Percentiles rank a stretch among this genome's conserved stretches.
Evolutionary conservation across 1,284 basidiomycete genomes (phyloP).

Genomic region (Cryptococcus sp.): DNA sequence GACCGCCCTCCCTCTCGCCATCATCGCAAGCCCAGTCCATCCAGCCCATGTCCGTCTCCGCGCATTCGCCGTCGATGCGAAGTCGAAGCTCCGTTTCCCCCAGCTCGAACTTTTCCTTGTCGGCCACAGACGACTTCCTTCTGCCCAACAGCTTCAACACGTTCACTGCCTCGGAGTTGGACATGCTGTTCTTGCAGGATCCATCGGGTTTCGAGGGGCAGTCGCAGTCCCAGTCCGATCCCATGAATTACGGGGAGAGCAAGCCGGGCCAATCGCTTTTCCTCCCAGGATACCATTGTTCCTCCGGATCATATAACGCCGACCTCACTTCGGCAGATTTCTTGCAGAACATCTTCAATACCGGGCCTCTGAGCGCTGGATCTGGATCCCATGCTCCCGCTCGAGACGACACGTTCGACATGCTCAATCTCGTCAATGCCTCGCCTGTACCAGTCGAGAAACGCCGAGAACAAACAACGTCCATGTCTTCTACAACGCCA

Average conservation of each 20-base stretch:
- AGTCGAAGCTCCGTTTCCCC: constrained; percentile 38
- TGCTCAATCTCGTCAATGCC: constrained; percentile 22
- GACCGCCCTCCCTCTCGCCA: constrained; percentile 30
- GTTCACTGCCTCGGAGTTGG: constrained; percentile 39
- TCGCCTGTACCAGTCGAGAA: not conserved
- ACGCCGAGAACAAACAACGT: not conserved
- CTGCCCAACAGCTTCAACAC: constrained; percentile 25
- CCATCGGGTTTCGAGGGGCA: constrained; percentile 39
- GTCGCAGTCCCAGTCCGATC: constrained; percentile 3
- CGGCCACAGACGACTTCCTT: constrained; percentile 39
- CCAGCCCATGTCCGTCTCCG: constrained; percentile 12
- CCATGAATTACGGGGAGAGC: not conserved
- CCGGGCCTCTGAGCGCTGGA: not conserved
- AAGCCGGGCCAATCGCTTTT: constrained; percentile 17
- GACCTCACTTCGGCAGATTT: constrained; percentile 7
- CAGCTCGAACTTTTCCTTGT: constrained; percentile 34
- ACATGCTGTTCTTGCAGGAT: constrained; percentile 36
- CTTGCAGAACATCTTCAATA: constrained; percentile 16
- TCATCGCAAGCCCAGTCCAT: constrained; percentile 20
- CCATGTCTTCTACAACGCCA: too few species aligned
- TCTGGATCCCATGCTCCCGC: not conserved
- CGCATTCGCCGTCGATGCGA: constrained; percentile 29
- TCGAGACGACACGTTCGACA: constrained; percentile 24
- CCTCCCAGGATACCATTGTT: constrained; percentile 13
- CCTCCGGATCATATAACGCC: constrained; percentile 1